Conservation (phyloP, 306 rosid species). For the apple (Malus domestica) region ASM211411v1 NC_041805.1:14275501-14276000, state of each 20-base stretch:
- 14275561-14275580: too few relatives aligned
- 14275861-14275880: background rate
- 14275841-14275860: background rate
- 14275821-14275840: background rate
- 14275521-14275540: too few relatives aligned
- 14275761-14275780: too few relatives aligned
- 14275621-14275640: constrained; percentile 10
- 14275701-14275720: too few relatives aligned
- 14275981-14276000: background rate
- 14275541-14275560: too few relatives aligned
- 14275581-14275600: too few relatives aligned
- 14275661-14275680: background rate
- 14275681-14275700: background rate
- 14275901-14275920: background rate
- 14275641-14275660: constrained; percentile 2
- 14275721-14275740: too few relatives aligned
- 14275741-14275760: too few relatives aligned
- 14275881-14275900: background rate
- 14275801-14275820: background rate
- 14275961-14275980: background rate
- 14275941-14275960: background rate
- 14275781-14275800: background rate
- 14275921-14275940: background rate
- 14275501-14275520: too few relatives aligned
- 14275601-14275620: too few relatives aligned